Conservation (phyloP, 2,329 filamentous ascomycete genomes). For the Colletotrichum agaves region DNA sequence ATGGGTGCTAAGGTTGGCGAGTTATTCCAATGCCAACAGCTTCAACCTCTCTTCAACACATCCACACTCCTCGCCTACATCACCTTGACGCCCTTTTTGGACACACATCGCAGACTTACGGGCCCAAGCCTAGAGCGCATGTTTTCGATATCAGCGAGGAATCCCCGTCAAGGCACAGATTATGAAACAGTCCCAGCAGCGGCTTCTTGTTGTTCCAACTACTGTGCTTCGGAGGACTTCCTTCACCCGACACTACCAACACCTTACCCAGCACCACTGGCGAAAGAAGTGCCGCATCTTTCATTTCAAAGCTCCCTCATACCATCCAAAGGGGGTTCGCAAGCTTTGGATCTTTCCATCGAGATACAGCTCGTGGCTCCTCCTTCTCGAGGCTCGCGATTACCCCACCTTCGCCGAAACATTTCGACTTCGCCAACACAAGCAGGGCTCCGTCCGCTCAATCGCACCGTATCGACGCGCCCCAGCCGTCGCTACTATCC, state of each 20-base stretch:
- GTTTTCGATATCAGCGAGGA: constrained; percentile 34
- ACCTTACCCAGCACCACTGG: background rate
- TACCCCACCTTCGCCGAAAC: too few relatives aligned
- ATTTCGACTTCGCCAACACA: too few relatives aligned
- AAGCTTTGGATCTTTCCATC: too few relatives aligned
- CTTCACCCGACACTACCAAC: background rate
- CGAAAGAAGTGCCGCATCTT: too few relatives aligned
- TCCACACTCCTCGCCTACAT: constrained; percentile 14
- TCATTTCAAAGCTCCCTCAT: background rate
- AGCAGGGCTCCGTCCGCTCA: too few relatives aligned
- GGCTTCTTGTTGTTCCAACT: constrained; percentile 5
- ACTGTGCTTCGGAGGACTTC: background rate
- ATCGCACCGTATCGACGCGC: too few relatives aligned
- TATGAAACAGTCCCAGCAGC: constrained; percentile 11
- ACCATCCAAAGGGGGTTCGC: too few relatives aligned
- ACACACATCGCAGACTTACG: constrained; percentile 31
- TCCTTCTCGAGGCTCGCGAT: too few relatives aligned
- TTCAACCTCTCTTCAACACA: background rate
- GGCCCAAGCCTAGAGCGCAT: constrained; percentile 29
- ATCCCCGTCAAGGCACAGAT: constrained; percentile 6
- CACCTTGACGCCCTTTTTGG: constrained; percentile 20
- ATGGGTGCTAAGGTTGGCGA: background rate
- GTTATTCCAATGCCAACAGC: background rate
- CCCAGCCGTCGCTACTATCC: too few relatives aligned
- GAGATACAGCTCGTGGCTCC: too few relatives aligned